Percentiles rank a stretch among this genome's conserved stretches.
Evolutionary conservation across 2,329 filamentous ascomycete genomes (phyloP).

Genomic region (Paecilomyces niveus): DNA sequence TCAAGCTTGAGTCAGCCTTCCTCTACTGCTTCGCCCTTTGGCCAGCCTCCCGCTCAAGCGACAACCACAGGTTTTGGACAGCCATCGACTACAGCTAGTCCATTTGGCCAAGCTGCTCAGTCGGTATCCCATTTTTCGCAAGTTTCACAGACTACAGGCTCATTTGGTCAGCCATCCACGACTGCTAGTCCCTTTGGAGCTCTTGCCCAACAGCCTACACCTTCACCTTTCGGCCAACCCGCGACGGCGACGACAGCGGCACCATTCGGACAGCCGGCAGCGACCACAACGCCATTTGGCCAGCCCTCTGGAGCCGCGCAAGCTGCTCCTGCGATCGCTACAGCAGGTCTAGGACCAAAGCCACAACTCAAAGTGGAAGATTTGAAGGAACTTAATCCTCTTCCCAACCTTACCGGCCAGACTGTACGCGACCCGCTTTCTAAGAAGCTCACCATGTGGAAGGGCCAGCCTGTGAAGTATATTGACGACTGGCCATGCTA

Average conservation of each 20-base stretch:
- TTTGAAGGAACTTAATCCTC: conserved; percentile 23
- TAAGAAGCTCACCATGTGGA: conserved; percentile 50
- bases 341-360: conserved; percentile 18
- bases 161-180: conserved; percentile 21
- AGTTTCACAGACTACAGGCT: conserved; percentile 35
- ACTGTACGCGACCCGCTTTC: conserved; percentile 27
- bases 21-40: conserved; percentile 18
- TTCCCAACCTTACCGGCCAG: conserved; percentile 30
- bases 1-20: conserved; percentile 3
- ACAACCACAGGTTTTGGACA: conserved; percentile 24
- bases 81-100: conserved; percentile 11
- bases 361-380: conserved; percentile 18
- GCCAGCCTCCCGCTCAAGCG: conserved; percentile 14
- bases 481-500: conserved; percentile 45
- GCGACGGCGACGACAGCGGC: not conserved
- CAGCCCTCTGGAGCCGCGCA: conserved; percentile 7
- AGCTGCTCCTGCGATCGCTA: conserved; percentile 5
- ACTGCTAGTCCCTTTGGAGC: conserved; percentile 10
- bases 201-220: not conserved
- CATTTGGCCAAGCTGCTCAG: conserved; percentile 29
- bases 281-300: conserved; percentile 21
- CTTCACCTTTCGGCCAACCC: not conserved
- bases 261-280: conserved; percentile 23
- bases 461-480: conserved; percentile 57
- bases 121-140: conserved; percentile 12